These are phyloP conservation scores for Naegleria fowleri DNA, from an alignment of 208 protist species.

Conservation along the genomic window DNA sequence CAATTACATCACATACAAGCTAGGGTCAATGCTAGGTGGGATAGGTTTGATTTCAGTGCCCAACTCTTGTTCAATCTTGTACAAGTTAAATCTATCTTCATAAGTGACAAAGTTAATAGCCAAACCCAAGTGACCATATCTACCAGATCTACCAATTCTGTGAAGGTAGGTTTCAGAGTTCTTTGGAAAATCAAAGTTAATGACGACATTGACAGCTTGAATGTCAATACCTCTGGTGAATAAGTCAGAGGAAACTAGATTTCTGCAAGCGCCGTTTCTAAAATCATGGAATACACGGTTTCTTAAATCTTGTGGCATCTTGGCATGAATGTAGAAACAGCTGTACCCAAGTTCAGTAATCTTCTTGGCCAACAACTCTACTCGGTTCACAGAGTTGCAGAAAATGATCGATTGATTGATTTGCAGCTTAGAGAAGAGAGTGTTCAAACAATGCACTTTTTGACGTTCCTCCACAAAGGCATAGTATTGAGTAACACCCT, in stretches of 20 bases:
- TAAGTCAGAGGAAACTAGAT: conserved; percentile 97
- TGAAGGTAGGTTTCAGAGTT: conserved; percentile 96
- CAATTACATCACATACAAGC: conserved; percentile 73
- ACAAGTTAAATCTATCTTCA: conserved; percentile 87
- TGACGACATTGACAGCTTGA: conserved; percentile 98
- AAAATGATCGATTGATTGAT: conserved; percentile 99
- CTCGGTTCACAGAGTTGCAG: conserved; percentile 97
- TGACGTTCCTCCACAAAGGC: conserved; percentile 97
- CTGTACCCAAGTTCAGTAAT: conserved; percentile 98
- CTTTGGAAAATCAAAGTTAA: conserved; percentile 99
- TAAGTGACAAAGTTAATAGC: conserved; percentile 99
- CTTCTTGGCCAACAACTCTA: conserved; percentile 97
- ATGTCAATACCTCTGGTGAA: conserved; percentile 99
- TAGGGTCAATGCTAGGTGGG: conserved; percentile 85
- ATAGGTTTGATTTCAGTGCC: conserved; percentile 98
- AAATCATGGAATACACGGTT: conserved; percentile 99
- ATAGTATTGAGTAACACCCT: conserved; percentile 98
- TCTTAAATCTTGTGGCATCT: conserved; percentile 94
- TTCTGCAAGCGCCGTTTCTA: conserved; percentile 90
- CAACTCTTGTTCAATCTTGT: conserved; percentile 96
- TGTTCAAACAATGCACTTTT: conserved; percentile 99
- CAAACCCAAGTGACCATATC: conserved; percentile 95
- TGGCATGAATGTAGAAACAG: conserved; percentile 98
- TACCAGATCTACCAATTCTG: conserved; percentile 84
- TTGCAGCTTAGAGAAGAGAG: conserved; percentile 95